Evolutionary conservation across 306 rosid genomes (phyloP), one percentile per base, ranked within the genome.

Genomic region (Calophaca sinica): DNA sequence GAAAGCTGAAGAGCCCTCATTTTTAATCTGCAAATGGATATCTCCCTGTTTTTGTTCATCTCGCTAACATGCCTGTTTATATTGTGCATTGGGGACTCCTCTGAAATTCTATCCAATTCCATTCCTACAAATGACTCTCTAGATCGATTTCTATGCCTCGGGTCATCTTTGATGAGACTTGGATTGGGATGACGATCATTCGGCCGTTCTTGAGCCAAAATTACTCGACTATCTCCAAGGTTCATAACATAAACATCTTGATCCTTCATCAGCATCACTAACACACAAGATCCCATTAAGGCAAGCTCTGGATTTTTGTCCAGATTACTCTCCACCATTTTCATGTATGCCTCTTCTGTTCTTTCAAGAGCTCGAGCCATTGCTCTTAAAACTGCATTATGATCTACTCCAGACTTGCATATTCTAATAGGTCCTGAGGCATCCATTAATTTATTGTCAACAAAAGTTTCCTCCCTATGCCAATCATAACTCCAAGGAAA

Each of bases 221-320:
- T 78, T 4, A 44, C 87, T 6, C 89, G 87, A 61, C 91, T 87
- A 76, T 87, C 91, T 70, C 91, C 89, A 26, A 87, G 80, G 77
- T 87, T 87, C 91, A 87, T 83, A 62, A 87, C 87, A 85, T 87
- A 87, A 62, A 87, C 91, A 85, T 87, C 91, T 75, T 87, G 87
- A 78, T 85, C 91, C 75, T 85, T 87, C 91, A 87, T 87, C 79
- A 87, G 48, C 91, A 87, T 85, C 72, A 87, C 91, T 72, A 87
- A 68, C 67, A 87, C 89, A 81, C 91, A 87, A n/a, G 91, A 87
- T 14, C 91, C 91, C 91, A 87, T 87, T 73, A 87, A 78, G 46
- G 87, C 89, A 87, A 85, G 91, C 76, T 87, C 91, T 6, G 91
- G 86, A 81, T 75, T 87, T 72, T 78, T 87, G 28, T 87, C 91